Conservation (phyloP, 305 asterid species). For the Stenogyne calaminthoides region DNA sequence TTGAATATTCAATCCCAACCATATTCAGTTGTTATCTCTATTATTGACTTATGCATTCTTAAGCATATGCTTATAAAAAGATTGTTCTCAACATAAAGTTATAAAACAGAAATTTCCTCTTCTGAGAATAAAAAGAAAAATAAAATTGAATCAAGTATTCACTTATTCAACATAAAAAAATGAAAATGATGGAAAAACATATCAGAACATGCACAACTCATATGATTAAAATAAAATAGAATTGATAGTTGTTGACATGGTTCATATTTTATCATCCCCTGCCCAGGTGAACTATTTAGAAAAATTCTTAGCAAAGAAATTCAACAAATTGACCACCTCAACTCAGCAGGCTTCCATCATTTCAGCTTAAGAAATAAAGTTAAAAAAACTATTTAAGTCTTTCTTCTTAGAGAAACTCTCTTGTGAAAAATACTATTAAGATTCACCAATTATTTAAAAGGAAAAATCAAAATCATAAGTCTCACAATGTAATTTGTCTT, state of each 20-base stretch:
- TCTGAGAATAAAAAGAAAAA: neutral
- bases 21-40: constrained; percentile 19
- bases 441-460: neutral
- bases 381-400: neutral
- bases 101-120: constrained; percentile 7
- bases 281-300: neutral
- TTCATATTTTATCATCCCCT: neutral
- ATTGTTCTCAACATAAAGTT: constrained; percentile 19
- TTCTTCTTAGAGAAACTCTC: neutral
- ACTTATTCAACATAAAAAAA: constrained; percentile 5
- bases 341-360: constrained; percentile 25
- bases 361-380: neutral
- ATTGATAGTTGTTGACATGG: constrained; percentile 17
- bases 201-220: constrained; percentile 7
- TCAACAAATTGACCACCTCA: constrained; percentile 31
- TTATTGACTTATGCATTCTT: constrained; percentile 12
- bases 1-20: constrained; percentile 25
- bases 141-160: neutral
- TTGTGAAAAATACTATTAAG: neutral
- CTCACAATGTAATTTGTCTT: too few species aligned
- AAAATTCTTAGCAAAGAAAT: constrained; percentile 18
- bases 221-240: neutral
- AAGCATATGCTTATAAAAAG: constrained; percentile 1
- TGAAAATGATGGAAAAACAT: neutral
- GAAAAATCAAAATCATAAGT: neutral